Conservation (phyloP, 352 stramenopile genomes). For the Blastocystis hominis region DNA sequence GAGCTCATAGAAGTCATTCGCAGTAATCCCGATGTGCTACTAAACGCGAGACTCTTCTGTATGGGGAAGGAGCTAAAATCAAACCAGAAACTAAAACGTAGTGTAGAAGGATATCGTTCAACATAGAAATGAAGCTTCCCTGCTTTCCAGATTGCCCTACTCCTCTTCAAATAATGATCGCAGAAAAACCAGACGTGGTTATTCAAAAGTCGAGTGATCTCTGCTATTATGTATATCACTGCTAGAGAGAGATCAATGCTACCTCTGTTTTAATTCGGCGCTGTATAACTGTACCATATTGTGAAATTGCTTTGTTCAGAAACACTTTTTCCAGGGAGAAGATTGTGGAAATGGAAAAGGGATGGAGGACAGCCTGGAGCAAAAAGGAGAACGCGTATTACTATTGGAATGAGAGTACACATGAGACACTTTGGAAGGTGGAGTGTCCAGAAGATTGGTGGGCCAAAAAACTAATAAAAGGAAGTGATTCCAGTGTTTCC, state of each 20-base stretch:
- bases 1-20: neutral
- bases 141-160: constrained; percentile 9
- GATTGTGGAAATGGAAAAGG: neutral
- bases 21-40: neutral
- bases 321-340: neutral
- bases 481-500: neutral
- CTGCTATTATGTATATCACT: neutral
- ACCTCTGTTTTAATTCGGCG: neutral
- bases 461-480: neutral
- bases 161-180: constrained; percentile 21
- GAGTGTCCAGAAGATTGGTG: neutral
- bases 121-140: constrained; percentile 2
- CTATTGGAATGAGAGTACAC: constrained; percentile 6
- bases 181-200: neutral
- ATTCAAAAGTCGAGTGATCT: neutral
- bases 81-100: neutral
- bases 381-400: constrained; percentile 5
- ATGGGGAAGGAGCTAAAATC: constrained; percentile 39
- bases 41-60: neutral
- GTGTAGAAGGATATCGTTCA: neutral
- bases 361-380: neutral
- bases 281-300: constrained; percentile 32
- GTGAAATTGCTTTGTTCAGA: neutral
- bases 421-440: constrained; percentile 21
- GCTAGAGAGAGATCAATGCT: neutral